Percentiles rank a stretch among this genome's conserved stretches.
Evolutionary conservation across 129 eudicot species (phyloP).

Genomic region (Tagetes patula): DNA sequence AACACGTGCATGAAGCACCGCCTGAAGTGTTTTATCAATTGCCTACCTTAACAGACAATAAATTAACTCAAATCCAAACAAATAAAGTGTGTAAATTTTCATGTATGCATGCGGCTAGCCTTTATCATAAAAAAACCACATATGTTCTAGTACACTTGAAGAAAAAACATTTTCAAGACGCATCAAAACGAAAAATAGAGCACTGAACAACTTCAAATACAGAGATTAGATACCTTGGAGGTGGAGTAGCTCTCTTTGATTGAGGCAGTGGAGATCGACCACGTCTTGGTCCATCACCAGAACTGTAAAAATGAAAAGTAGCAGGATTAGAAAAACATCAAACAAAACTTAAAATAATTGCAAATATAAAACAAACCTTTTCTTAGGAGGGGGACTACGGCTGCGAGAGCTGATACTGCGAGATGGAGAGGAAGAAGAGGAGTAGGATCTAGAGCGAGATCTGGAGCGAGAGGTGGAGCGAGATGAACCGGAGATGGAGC

Average conservation of each 20-base stretch:
- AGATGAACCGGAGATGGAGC: constrained; percentile 35
- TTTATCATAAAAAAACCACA: no score
- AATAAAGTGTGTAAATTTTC: no score
- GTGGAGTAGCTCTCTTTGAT: constrained; percentile 67
- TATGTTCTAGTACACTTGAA: no score
- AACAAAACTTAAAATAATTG: not conserved
- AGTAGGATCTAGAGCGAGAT: constrained; percentile 56
- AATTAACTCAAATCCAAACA: no score
- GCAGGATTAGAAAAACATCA: not conserved
- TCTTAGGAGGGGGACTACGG: constrained; percentile 55
- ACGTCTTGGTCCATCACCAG: constrained; percentile 73
- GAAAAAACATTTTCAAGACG: no score
- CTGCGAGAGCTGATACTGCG: constrained; percentile 67
- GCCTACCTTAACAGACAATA: no score
- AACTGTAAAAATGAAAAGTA: constrained; percentile 41
- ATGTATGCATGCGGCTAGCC: no score
- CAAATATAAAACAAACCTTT: constrained; percentile 20
- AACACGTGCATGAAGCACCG: no score
- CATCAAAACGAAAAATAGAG: not conserved
- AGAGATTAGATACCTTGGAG: constrained; percentile 48
- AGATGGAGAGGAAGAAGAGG: constrained; percentile 63
- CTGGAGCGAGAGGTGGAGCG: constrained; percentile 54
- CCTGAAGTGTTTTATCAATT: no score
- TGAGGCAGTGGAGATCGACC: constrained; percentile 82
- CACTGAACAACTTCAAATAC: not conserved